Conservation (phyloP, 2,329 filamentous ascomycete genomes). For the Ophiosphaerella herpotricha region DNA sequence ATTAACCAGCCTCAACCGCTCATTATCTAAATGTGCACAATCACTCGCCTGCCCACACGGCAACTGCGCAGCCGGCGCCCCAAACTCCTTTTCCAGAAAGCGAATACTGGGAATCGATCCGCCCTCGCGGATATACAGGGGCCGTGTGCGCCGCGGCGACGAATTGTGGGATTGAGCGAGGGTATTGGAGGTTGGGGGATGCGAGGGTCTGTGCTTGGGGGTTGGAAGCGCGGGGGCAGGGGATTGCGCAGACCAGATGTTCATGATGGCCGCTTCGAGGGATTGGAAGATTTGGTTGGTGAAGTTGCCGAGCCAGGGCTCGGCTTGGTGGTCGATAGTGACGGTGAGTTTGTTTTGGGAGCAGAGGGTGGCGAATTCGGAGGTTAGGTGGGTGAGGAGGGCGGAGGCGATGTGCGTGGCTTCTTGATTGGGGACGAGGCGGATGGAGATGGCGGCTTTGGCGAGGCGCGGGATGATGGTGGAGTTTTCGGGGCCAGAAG, state of each 20-base stretch:
- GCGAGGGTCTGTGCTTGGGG: constrained; percentile 17
- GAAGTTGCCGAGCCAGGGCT: constrained; percentile 94
- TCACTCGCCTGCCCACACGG: constrained; percentile 96
- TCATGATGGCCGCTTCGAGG: constrained; percentile 80
- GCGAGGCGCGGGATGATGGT: constrained; percentile 90
- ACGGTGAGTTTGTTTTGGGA: constrained; percentile 82
- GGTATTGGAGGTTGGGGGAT: constrained; percentile 57
- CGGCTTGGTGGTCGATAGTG: constrained; percentile 88
- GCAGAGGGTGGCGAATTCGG: constrained; percentile 73
- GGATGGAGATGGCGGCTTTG: constrained; percentile 84
- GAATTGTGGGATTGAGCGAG: constrained; percentile 48
- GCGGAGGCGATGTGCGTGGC: constrained; percentile 73
- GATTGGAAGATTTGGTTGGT: constrained; percentile 89
- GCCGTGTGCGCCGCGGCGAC: constrained; percentile 44
- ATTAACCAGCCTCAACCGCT: constrained; percentile 86
- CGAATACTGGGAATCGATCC: constrained; percentile 93
- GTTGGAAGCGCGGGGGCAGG: not conserved
- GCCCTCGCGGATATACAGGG: constrained; percentile 92
- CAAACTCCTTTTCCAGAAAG: constrained; percentile 93
- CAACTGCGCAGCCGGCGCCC: constrained; percentile 86
- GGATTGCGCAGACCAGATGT: constrained; percentile 73
- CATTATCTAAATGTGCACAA: constrained; percentile 91
- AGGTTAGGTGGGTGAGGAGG: constrained; percentile 69
- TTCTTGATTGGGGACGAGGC: constrained; percentile 91
- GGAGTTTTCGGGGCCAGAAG: constrained; percentile 84